A percentile compares a stretch with the other conserved stretches of the same genome.
Evolutionary conservation across 2,329 filamentous ascomycete genomes (phyloP).

Genomic region (Ampelomyces quisqualis): DNA sequence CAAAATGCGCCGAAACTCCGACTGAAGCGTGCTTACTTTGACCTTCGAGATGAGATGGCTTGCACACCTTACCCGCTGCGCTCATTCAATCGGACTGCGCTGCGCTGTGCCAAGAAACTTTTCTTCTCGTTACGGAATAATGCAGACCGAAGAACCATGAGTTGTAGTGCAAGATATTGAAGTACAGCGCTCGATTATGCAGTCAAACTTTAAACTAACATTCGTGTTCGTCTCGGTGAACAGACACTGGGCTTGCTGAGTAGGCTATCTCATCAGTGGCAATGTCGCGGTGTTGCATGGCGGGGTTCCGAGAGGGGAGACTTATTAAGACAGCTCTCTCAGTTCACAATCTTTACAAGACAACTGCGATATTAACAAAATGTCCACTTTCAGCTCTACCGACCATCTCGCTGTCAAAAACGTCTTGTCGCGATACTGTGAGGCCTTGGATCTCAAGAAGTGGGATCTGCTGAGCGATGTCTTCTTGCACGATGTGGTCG

Average conservation of each 20-base stretch:
- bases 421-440: slow-evolving; percentile 46
- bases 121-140: too few species aligned
- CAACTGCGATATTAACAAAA: slow-evolving; percentile 1
- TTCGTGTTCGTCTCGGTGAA: too few species aligned
- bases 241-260: background rate
- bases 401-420: slow-evolving; percentile 46
- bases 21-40: background rate
- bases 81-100: too few species aligned
- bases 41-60: too few species aligned
- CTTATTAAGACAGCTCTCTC: too few species aligned
- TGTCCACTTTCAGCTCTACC: slow-evolving; percentile 23
- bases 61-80: too few species aligned
- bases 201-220: too few species aligned
- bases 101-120: too few species aligned
- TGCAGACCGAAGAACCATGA: too few species aligned
- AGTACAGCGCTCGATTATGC: too few species aligned
- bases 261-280: background rate
- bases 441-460: slow-evolving; percentile 48
- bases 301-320: slow-evolving; percentile 5
- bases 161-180: too few species aligned
- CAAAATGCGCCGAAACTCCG: background rate
- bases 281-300: background rate
- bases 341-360: background rate
- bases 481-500: slow-evolving; percentile 44
- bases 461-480: slow-evolving; percentile 44